A percentile compares a stretch with the other conserved stretches of the same genome.
Evolutionary conservation across 1,139 yeast species (phyloP).

Genomic region (Kodamaea ohmeri): DNA sequence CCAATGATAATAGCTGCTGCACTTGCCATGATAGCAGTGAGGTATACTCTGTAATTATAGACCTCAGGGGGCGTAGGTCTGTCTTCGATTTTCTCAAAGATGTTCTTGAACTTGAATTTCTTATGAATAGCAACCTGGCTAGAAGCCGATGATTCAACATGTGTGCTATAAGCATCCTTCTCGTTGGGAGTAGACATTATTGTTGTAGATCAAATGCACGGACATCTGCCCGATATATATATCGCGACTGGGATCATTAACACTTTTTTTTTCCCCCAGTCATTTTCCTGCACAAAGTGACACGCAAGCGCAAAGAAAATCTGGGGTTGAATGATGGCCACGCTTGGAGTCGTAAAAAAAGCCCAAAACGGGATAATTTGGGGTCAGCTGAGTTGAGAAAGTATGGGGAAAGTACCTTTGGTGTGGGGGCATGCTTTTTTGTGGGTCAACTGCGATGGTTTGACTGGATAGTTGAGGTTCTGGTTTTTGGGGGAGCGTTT

Average conservation of each 20-base stretch:
- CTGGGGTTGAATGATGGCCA: neutral
- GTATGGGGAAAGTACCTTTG: neutral
- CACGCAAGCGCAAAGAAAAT: neutral
- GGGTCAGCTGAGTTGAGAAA: neutral
- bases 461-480: neutral
- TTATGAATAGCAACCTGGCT: constrained; percentile 1
- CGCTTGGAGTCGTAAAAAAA: neutral
- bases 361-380: neutral
- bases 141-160: neutral
- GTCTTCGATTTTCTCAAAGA: constrained; percentile 37
- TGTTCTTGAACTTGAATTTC: constrained; percentile 20
- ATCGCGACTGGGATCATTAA: neutral
- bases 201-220: neutral
- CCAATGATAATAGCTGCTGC: constrained; percentile 41
- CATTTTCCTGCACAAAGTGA: neutral
- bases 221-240: constrained; percentile 2
- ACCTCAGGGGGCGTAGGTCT: constrained; percentile 41
- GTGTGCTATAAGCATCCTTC: neutral
- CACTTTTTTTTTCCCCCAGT: neutral
- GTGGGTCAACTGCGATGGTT: constrained; percentile 1
- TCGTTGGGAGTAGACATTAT: neutral
- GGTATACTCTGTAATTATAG: constrained; percentile 35
- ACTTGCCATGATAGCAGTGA: constrained; percentile 40
- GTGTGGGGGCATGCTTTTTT: neutral
- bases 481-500: constrained; percentile 1